Percentiles rank a stretch among this genome's conserved stretches.
Conservation (phyloP, 768 basidiomycete genomes). For the Clitopilus passeckerianus region DNA sequence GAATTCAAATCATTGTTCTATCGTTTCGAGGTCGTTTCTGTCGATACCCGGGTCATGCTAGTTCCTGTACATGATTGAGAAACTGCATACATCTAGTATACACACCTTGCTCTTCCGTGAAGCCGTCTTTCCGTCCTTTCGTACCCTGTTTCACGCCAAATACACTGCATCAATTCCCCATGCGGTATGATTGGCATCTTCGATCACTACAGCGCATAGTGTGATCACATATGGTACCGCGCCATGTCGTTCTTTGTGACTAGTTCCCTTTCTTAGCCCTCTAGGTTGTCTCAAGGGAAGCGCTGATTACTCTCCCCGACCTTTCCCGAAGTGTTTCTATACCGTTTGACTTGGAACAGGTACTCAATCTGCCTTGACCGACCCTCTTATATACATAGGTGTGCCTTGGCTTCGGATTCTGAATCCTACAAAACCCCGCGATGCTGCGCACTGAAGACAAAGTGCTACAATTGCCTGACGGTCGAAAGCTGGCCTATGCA, state of each 20-base stretch:
- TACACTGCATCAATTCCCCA: not conserved
- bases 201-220: not conserved
- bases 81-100: not conserved
- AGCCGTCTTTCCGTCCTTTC: not conserved
- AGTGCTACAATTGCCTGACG: conserved; percentile 30
- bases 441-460: conserved; percentile 32
- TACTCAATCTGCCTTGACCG: not conserved
- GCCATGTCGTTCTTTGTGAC: not conserved
- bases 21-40: no score
- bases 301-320: not conserved
- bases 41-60: not conserved
- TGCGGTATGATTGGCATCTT: not conserved
- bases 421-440: not conserved
- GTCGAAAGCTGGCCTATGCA: conserved; percentile 50
- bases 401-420: not conserved
- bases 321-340: not conserved
- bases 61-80: not conserved
- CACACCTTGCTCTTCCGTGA: not conserved
- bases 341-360: not conserved
- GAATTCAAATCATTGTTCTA: no score
- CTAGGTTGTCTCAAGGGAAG: not conserved
- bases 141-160: not conserved
- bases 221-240: not conserved
- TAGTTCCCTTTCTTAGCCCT: not conserved
- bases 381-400: not conserved